Conservation (phyloP, 2,329 filamentous ascomycete genomes). For the Venturia carpophila region DNA sequence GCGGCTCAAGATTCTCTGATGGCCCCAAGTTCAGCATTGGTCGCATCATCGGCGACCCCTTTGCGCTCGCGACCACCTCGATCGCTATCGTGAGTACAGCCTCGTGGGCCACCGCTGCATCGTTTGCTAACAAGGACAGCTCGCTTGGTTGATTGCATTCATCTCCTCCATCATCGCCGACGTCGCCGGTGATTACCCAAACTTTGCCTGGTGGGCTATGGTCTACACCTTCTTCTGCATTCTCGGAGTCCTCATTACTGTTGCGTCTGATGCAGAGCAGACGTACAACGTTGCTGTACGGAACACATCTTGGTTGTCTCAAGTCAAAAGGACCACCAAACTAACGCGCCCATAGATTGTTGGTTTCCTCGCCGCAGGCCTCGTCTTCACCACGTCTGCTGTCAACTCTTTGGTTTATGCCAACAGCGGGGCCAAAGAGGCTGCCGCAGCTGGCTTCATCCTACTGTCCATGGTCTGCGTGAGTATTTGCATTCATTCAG, state of each 20-base stretch:
- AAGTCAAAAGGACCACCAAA: neutral
- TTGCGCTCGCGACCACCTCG: slow-evolving; percentile 87
- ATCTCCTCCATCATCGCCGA: slow-evolving; percentile 72
- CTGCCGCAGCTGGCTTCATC: slow-evolving; percentile 86
- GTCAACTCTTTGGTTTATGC: slow-evolving; percentile 83
- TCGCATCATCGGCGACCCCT: slow-evolving; percentile 93
- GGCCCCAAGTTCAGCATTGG: slow-evolving; percentile 60
- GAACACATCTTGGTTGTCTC: slow-evolving; percentile 22
- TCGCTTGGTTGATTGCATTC: slow-evolving; percentile 92
- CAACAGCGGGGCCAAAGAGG: slow-evolving; percentile 64
- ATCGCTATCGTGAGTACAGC: slow-evolving; percentile 71
- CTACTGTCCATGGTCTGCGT: slow-evolving; percentile 88
- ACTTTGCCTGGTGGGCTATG: slow-evolving; percentile 87
- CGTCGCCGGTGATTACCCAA: slow-evolving; percentile 56
- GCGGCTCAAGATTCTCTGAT: slow-evolving; percentile 44
- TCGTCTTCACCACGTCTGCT: slow-evolving; percentile 77
- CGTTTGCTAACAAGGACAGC: slow-evolving; percentile 45
- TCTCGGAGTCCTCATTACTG: slow-evolving; percentile 67
- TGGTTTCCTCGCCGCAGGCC: slow-evolving; percentile 73
- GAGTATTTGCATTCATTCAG: slow-evolving; percentile 35
- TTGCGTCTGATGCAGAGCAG: slow-evolving; percentile 74
- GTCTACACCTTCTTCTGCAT: slow-evolving; percentile 82
- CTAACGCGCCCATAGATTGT: slow-evolving; percentile 51
- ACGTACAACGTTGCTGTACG: slow-evolving; percentile 82
- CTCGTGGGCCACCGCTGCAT: neutral